Conservation (phyloP, 768 basidiomycete genomes). For the Hysterangium stoloniferum region DNA sequence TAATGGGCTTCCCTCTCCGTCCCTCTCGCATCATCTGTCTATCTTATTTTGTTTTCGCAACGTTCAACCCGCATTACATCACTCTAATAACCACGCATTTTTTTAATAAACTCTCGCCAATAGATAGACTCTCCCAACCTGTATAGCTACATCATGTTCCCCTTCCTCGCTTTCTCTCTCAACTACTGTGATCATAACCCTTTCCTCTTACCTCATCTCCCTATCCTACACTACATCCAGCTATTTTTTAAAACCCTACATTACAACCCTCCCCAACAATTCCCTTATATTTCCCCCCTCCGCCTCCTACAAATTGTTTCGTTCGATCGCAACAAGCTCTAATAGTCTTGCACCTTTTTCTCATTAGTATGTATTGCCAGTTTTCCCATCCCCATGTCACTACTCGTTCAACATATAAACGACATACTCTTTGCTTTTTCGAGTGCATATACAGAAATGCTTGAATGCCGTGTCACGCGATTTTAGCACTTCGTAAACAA, state of each 20-base stretch:
- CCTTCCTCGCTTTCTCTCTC: not conserved
- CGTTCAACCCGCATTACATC: slow-evolving; percentile 3
- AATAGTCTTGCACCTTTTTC: too few species aligned
- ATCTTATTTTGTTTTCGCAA: slow-evolving; percentile 2
- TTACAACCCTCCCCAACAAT: too few species aligned
- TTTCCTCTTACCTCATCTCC: not conserved
- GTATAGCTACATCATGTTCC: slow-evolving; percentile 9
- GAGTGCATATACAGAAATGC: too few species aligned
- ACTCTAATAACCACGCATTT: not conserved
- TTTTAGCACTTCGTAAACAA: not conserved
- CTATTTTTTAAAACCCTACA: not conserved
- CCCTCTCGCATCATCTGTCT: slow-evolving; percentile 1
- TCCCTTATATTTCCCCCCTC: too few species aligned
- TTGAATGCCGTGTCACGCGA: not conserved
- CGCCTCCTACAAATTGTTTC: too few species aligned
- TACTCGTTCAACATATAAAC: not conserved
- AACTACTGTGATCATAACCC: slow-evolving; percentile 1
- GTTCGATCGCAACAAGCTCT: too few species aligned
- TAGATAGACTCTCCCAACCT: slow-evolving; percentile 9
- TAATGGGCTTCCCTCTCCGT: not conserved
- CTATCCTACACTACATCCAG: not conserved
- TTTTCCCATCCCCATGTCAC: not conserved
- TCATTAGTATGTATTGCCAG: slow-evolving; percentile 5
- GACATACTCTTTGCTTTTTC: not conserved
- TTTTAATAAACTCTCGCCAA: slow-evolving; percentile 4